Percentiles rank a stretch among this genome's conserved stretches.
phyloP scores from a whole-genome alignment of 306 rosid species.

The Begonia loranthoides region DNA sequence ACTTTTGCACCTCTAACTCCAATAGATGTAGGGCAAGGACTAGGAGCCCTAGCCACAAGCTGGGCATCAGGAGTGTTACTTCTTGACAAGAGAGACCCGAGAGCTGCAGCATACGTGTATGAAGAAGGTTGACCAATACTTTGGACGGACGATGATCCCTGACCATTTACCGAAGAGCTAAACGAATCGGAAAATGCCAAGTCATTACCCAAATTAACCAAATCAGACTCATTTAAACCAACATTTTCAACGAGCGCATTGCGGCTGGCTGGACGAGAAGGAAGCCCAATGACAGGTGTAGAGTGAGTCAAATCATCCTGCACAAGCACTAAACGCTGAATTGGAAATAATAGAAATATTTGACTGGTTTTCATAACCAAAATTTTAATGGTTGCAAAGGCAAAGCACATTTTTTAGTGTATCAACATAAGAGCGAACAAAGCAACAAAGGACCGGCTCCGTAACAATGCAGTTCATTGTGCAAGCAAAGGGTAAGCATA shows the following conservation, averaged over 20 bases:
- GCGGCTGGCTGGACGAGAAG: conserved; percentile 82
- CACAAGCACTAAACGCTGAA: background rate
- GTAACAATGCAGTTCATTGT: too few species aligned
- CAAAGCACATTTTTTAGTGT: too few species aligned
- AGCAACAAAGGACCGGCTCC: too few species aligned
- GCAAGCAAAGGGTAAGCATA: too few species aligned
- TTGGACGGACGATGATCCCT: conserved; percentile 49
- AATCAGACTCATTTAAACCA: conserved; percentile 49
- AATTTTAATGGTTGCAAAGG: too few species aligned
- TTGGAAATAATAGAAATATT: too few species aligned
- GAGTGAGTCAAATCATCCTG: conserved; percentile 30
- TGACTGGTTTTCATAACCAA: too few species aligned
- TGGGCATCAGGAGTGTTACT: conserved; percentile 93
- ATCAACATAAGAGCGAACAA: too few species aligned
- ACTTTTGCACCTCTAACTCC: conserved; percentile 59
- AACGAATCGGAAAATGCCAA: conserved; percentile 30
- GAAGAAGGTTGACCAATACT: conserved; percentile 50
- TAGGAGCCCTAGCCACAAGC: conserved; percentile 70
- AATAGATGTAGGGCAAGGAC: conserved; percentile 85
- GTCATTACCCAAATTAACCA: conserved; percentile 34
- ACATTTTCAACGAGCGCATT: conserved; percentile 59
- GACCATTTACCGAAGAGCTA: conserved; percentile 48
- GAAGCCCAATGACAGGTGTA: conserved; percentile 30
- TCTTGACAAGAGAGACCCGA: conserved; percentile 76
- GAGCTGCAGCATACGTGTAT: conserved; percentile 70